These are phyloP conservation scores for Fraxinus paxiana DNA, from an alignment of 305 asterid genomes.

Conservation along the genomic window DNA sequence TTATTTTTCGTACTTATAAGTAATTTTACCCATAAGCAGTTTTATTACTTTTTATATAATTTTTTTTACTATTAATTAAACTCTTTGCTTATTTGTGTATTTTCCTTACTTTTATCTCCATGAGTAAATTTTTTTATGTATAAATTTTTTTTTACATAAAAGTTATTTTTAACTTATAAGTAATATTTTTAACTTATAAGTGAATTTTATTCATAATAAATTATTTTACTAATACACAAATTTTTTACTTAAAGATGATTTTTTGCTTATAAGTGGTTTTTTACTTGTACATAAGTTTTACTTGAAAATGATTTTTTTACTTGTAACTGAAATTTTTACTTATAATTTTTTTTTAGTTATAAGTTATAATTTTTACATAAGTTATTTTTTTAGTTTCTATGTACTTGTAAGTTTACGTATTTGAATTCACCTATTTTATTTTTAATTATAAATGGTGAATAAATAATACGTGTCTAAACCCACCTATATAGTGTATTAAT, in stretches of 20 bases:
- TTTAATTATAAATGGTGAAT: background rate
- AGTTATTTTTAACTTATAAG: background rate
- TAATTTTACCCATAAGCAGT: too few relatives aligned
- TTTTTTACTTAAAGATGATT: background rate
- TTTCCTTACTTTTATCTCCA: background rate
- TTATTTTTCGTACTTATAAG: too few relatives aligned
- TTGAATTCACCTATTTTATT: background rate
- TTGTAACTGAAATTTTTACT: too few relatives aligned
- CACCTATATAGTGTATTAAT: background rate
- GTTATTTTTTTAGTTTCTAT: background rate
- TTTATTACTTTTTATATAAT: background rate
- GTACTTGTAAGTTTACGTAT: background rate
- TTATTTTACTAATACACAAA: background rate
- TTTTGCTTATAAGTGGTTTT: background rate
- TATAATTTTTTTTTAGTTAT: background rate
- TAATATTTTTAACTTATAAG: background rate
- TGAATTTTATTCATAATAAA: background rate
- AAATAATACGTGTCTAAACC: background rate
- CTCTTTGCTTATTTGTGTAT: too few relatives aligned
- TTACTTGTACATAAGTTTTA: background rate
- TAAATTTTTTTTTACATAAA: background rate
- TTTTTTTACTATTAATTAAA: too few relatives aligned
- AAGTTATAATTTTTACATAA: too few relatives aligned
- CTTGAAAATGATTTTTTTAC: background rate
- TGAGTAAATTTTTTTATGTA: background rate